Evolutionary conservation across 2,329 filamentous ascomycete genomes (phyloP).

Genomic region (Stagonosporopsis cucurbitacearum): DNA sequence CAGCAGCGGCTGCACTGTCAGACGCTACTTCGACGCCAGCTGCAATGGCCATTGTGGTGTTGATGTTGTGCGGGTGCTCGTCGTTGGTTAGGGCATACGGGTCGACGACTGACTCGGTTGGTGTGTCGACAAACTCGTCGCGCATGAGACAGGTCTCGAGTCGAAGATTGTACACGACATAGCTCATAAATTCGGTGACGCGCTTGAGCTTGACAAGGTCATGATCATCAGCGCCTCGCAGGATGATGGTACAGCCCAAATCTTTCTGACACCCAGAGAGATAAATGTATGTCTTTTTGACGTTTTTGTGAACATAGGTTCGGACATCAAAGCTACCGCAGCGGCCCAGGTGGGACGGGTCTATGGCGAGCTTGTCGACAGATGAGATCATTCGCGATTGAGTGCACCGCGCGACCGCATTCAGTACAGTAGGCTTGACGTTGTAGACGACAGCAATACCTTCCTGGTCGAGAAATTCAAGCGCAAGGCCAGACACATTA

Average conservation of each 20-base stretch:
- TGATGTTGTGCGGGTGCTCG: constrained; percentile 6
- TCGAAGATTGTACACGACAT: constrained; percentile 97
- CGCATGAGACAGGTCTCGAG: constrained; percentile 93
- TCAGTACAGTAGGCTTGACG: constrained; percentile 93
- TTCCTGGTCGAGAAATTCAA: constrained; percentile 85
- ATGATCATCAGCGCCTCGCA: constrained; percentile 78
- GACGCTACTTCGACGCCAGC: constrained; percentile 42
- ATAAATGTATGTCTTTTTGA: constrained; percentile 95
- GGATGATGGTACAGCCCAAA: constrained; percentile 90
- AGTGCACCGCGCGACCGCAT: constrained; percentile 90
- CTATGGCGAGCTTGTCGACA: constrained; percentile 86
- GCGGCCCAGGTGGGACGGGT: constrained; percentile 75
- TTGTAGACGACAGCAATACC: constrained; percentile 95
- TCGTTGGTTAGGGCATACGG: constrained; percentile 28
- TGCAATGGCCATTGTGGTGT: constrained; percentile 4
- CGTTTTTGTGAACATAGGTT: constrained; percentile 84
- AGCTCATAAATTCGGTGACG: constrained; percentile 98
- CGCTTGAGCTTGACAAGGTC: constrained; percentile 81
- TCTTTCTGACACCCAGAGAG: constrained; percentile 88
- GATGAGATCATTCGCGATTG: constrained; percentile 93
- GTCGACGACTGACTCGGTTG: constrained; percentile 62
- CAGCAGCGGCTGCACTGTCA: constrained; percentile 64
- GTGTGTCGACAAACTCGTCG: constrained; percentile 88
- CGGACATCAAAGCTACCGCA: constrained; percentile 93
- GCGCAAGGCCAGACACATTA: constrained; percentile 86